Conservation (phyloP, 257 asterid genomes). For the Nicotiana tabacum region DNA sequence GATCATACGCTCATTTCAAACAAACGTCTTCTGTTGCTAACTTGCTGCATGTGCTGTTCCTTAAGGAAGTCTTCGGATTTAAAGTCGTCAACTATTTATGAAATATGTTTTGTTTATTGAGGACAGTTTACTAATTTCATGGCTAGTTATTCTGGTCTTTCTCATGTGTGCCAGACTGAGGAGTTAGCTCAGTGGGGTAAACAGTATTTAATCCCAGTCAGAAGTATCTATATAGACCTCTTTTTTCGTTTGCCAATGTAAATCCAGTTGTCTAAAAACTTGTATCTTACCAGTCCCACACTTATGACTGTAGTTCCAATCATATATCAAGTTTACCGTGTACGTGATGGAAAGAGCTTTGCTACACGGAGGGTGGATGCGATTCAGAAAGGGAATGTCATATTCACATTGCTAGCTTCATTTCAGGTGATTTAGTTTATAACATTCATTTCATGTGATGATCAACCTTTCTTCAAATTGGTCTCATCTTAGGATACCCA, state of each 20-base stretch:
- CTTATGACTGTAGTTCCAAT: slow-evolving; percentile 69
- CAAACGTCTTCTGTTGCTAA: background rate
- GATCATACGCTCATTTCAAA: background rate
- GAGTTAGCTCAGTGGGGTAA: background rate
- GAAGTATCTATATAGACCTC: background rate
- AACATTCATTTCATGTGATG: slow-evolving; percentile 76
- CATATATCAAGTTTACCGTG: slow-evolving; percentile 83
- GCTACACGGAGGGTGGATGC: slow-evolving; percentile 98
- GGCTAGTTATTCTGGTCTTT: background rate
- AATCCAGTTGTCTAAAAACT: slow-evolving; percentile 6
- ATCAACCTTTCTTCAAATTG: slow-evolving; percentile 6
- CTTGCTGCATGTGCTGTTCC: background rate
- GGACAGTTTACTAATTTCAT: background rate
- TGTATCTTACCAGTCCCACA: background rate
- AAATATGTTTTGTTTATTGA: background rate
- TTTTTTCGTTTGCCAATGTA: background rate
- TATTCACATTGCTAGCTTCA: slow-evolving; percentile 76
- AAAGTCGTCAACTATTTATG: background rate
- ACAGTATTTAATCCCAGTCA: background rate
- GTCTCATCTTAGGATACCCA: background rate
- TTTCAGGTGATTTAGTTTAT: slow-evolving; percentile 60
- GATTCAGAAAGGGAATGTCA: slow-evolving; percentile 77
- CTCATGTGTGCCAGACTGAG: background rate
- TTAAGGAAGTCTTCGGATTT: background rate
- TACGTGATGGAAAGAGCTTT: slow-evolving; percentile 96